A percentile compares a stretch with the other conserved stretches of the same genome.
Conservation (phyloP, 257 asterid genomes). For the Hygrophila difformis region DNA sequence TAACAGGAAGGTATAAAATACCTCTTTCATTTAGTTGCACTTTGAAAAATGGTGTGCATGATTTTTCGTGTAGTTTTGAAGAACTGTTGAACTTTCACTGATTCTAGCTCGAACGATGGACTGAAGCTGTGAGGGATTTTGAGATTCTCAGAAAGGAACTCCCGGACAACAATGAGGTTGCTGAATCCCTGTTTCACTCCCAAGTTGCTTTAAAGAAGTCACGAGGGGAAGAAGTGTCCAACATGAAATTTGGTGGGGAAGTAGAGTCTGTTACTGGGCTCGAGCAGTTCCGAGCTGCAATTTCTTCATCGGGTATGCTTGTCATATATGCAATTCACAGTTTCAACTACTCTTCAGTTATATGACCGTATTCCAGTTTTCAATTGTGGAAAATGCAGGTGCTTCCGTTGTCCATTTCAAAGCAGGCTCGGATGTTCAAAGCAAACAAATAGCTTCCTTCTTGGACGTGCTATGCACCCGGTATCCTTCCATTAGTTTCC, state of each 20-base stretch:
- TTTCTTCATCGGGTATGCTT: conserved; percentile 60
- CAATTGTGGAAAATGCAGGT: conserved; percentile 39
- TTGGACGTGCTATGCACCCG: conserved; percentile 52
- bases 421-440: conserved; percentile 31
- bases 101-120: conserved; percentile 79
- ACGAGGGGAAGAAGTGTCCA: conserved; percentile 60
- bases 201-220: conserved; percentile 66
- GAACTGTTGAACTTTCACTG: neutral
- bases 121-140: conserved; percentile 85
- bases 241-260: conserved; percentile 77
- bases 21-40: neutral
- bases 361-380: too few relatives aligned
- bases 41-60: neutral
- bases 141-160: conserved; percentile 55
- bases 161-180: conserved; percentile 61
- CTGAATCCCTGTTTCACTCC: conserved; percentile 62
- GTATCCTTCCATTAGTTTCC: conserved; percentile 64
- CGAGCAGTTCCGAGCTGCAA: conserved; percentile 70
- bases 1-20: conserved; percentile 48
- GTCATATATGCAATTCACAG: too few relatives aligned
- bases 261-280: conserved; percentile 57
- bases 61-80: conserved; percentile 2
- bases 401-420: conserved; percentile 66
- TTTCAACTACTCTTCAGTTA: too few relatives aligned
- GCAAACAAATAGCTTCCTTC: conserved; percentile 56